These are phyloP conservation scores for Phoma sp. DNA, from an alignment of 2,329 filamentous ascomycete genomes.

Conservation along the genomic window DNA sequence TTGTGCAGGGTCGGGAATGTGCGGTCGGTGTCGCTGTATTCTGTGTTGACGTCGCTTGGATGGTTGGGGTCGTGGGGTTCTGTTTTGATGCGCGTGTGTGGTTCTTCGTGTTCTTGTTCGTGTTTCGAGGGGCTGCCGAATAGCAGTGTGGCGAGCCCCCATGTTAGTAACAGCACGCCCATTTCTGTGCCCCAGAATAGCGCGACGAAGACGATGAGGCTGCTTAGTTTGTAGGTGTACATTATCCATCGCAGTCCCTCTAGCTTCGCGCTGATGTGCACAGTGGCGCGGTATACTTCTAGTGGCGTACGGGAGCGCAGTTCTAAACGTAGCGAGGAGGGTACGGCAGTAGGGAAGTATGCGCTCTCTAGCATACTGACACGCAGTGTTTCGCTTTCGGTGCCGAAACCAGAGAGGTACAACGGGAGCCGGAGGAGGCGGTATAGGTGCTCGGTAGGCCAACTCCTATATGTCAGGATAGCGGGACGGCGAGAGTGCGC, in stretches of 20 bases:
- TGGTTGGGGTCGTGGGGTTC: slow-evolving; percentile 14
- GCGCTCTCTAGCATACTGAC: slow-evolving; percentile 77
- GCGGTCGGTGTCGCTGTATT: slow-evolving; percentile 53
- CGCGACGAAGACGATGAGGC: slow-evolving; percentile 71
- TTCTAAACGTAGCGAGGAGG: slow-evolving; percentile 65
- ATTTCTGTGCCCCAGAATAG: slow-evolving; percentile 82
- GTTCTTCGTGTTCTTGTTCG: slow-evolving; percentile 1
- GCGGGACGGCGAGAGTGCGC: slow-evolving; percentile 71
- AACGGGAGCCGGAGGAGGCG: slow-evolving; percentile 61
- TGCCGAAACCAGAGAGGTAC: slow-evolving; percentile 70
- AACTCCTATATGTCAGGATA: slow-evolving; percentile 78
- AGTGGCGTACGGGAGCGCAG: slow-evolving; percentile 72
- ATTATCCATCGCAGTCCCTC: slow-evolving; percentile 76
- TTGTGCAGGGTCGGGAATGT: slow-evolving; percentile 57
- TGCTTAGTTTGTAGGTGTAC: slow-evolving; percentile 78
- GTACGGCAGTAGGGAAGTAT: slow-evolving; percentile 66
- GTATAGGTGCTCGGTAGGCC: slow-evolving; percentile 36
- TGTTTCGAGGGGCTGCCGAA: slow-evolving; percentile 25
- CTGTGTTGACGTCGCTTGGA: slow-evolving; percentile 26
- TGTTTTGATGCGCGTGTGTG: slow-evolving; percentile 13
- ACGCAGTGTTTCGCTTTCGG: slow-evolving; percentile 68
- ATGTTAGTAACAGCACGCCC: slow-evolving; percentile 68
- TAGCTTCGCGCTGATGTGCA: slow-evolving; percentile 77
- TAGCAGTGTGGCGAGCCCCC: slow-evolving; percentile 61
- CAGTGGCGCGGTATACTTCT: slow-evolving; percentile 74